Percentiles rank a stretch among this genome's conserved stretches.
Conservation (phyloP, 345 rosid genomes). For the Bruguiera parviflora region DNA sequence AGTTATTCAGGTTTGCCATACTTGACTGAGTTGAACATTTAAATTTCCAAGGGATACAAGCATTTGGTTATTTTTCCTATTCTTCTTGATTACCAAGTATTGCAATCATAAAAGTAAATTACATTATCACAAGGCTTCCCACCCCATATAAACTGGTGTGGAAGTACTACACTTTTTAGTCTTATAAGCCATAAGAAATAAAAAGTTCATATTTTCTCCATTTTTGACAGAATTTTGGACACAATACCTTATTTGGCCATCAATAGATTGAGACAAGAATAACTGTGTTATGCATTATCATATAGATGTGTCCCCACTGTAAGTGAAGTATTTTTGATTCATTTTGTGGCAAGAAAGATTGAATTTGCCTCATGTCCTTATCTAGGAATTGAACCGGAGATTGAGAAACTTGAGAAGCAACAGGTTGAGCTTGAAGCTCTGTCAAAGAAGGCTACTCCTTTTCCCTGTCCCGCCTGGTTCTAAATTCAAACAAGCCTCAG, state of each 20-base stretch:
- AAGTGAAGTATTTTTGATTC: slow-evolving; percentile 1
- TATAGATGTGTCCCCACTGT: neutral
- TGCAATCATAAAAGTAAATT: no score
- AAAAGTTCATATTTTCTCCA: no score
- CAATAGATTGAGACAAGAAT: neutral
- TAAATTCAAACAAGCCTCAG: neutral
- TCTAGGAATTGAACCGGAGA: slow-evolving; percentile 62
- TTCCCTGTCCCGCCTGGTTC: neutral
- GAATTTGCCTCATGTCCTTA: slow-evolving; percentile 20
- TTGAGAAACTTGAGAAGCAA: slow-evolving; percentile 58
- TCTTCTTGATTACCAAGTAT: no score
- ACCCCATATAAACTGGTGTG: no score
- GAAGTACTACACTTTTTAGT: no score
- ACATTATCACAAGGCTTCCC: no score
- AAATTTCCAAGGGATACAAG: no score
- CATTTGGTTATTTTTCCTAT: no score
- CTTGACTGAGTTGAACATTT: no score
- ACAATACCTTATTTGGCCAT: neutral
- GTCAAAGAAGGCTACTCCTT: slow-evolving; percentile 48
- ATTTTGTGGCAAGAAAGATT: slow-evolving; percentile 12
- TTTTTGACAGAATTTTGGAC: no score
- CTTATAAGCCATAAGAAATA: no score
- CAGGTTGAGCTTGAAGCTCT: slow-evolving; percentile 77
- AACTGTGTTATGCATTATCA: neutral
- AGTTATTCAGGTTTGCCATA: no score